Conservation (phyloP, 106 monocot species). For the Agapanthus africanus region DNA sequence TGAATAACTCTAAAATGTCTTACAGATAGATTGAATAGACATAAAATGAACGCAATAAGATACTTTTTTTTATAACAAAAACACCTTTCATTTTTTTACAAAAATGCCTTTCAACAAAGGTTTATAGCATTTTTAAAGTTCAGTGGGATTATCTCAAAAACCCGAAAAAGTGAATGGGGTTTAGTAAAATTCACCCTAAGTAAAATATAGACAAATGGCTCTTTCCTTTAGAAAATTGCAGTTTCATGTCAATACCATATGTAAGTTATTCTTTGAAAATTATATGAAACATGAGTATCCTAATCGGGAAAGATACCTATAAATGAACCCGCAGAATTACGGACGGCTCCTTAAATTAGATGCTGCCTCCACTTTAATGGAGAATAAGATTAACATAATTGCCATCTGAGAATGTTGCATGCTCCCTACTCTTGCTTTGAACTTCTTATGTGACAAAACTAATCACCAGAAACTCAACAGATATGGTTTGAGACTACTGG, state of each 20-base stretch:
- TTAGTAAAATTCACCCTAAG: no score
- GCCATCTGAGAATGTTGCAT: background rate
- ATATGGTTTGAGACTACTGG: constrained; percentile 48
- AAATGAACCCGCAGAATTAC: background rate
- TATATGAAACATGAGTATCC: background rate
- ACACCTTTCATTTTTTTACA: no score
- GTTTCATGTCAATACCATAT: constrained; percentile 1
- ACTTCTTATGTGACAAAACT: background rate
- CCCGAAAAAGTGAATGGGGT: no score
- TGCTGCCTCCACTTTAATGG: background rate
- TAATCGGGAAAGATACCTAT: background rate
- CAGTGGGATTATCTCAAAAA: no score
- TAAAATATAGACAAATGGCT: constrained; percentile 15
- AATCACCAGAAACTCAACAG: no score
- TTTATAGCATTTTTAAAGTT: no score
- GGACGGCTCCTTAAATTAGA: background rate
- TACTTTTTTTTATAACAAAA: no score
- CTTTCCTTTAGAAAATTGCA: constrained; percentile 18
- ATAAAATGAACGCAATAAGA: no score
- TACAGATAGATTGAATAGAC: no score
- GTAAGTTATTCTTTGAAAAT: background rate
- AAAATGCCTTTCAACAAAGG: no score
- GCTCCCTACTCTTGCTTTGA: background rate
- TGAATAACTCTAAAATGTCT: no score
- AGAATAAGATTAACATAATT: background rate